phyloP scores from a whole-genome alignment of 768 basidiomycete species.

The Podaxis rugospora region DNA sequence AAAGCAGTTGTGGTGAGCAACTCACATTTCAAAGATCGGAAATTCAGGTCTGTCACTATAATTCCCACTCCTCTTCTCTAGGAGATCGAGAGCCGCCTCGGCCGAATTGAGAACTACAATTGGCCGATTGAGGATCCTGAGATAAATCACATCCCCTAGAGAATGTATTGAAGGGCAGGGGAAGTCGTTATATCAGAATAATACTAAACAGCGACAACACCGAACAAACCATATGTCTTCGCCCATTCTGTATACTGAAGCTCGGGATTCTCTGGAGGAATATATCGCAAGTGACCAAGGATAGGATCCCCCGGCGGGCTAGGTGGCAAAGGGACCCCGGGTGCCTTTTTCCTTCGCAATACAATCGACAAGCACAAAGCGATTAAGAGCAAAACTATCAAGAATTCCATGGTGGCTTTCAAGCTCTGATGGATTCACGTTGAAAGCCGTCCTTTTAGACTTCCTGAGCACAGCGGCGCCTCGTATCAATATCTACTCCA shows the following conservation, averaged over 20 bases:
- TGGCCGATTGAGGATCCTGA: background rate
- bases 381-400: background rate
- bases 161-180: background rate
- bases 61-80: conserved; percentile 16
- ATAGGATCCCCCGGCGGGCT: background rate
- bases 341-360: background rate
- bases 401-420: background rate
- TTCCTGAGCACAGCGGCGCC: background rate
- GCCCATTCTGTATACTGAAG: background rate
- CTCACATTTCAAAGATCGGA: conserved; percentile 1
- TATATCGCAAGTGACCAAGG: background rate
- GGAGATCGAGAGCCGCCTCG: conserved; percentile 15
- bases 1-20: too few species aligned
- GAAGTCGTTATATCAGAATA: too few species aligned
- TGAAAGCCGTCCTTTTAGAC: background rate
- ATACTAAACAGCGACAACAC: too few species aligned
- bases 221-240: background rate
- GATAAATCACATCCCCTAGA: conserved; percentile 5
- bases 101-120: conserved; percentile 14
- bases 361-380: background rate
- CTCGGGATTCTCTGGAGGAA: background rate
- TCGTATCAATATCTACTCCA: too few species aligned
- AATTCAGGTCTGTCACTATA: conserved; percentile 10
- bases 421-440: background rate
- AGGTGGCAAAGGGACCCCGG: background rate